Evolutionary conservation across 306 rosid genomes (phyloP), one percentile per base, ranked within the genome.

Genomic region (Citrullus colocynthis): DNA sequence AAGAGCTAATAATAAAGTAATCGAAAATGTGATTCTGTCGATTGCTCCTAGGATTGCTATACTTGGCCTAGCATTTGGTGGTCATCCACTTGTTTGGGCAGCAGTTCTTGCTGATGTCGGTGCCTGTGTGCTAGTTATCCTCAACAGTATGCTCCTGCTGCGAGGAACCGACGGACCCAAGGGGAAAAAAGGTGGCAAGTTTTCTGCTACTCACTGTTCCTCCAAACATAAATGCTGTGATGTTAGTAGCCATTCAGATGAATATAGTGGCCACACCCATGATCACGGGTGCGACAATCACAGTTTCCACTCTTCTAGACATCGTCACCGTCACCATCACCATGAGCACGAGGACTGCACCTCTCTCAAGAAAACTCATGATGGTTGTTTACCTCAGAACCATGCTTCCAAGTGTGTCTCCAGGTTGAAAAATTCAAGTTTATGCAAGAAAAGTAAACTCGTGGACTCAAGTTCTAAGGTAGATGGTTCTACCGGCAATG

Each of bases 31-130:
- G 54, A 0, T 89, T 66, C 76, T 96, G 65, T 88, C 99, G 0
- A 79, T 92, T 61, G 64, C 77, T 69, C 86, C 93, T 9, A 96
- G 93, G 86, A 82, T 34, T 9, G 89, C 86, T 0, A 88, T 96
- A 48, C 78, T 96, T 12, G 93, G 87, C 20, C 86, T 96, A 74
- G 97, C 92, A 76, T 70, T 96, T 76, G 91, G 82, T n/a, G 99
- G 99, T 37, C 88, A 92, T 81, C 99, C 99, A 18, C 85, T 92
- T 55, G 89, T 96, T 66, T 92, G 99, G 98, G 99, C 98, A n/a
- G 99, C 99, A 65, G 99, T 96, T 85, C 91, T 92, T 51, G 98
- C 97, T 13, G 99, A 96, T 83, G 97, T 90, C 51, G 99, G 99
- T 75, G 93, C 97, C 14, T 92, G 99, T 76, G 4, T 96, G 56